Base-by-base conservation (phyloP, 257 asterid genomes). In the Striga asiatica region DNA sequence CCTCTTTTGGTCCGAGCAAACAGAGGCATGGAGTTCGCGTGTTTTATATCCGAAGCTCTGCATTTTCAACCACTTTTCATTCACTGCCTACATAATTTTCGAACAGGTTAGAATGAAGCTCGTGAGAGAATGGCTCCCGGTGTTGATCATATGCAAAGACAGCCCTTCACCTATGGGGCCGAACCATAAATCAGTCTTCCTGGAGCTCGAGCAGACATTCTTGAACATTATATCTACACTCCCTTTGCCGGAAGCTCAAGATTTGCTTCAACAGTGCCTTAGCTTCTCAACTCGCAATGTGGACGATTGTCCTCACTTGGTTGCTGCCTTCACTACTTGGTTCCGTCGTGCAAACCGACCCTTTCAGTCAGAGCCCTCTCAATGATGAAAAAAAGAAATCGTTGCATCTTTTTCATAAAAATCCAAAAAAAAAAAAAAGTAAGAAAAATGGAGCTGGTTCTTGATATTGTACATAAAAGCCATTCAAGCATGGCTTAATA, bases 61-160 rank as follows among this genome's bases (percentile, higher is more conserved):
- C n/a, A n/a, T n/a, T n/a, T n/a, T n/a, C n/a, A n/a, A n/a, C n/a
- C n/a, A n/a, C n/a, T n/a, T n/a, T n/a, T n/a, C n/a, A n/a, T n/a
- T n/a, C n/a, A n/a, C n/a, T n/a, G 27, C 46, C 25, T 39, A 8
- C 56, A 34, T 28, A 8, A 17, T 12, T 29, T 13, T 51, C 54
- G 14, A 45, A 67, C 81, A 87, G 98, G 79, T 87, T 17, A 78
- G 97, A 57, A 77, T 70, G 94, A 82, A 78, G 81, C 86, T 91
- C 5, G 98, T 87, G 43, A 76, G 71, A 58, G 80, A 84, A 48
- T 91, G 98, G 97, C 94, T 91, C 19, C 98, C 98, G 0, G 95
- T 91, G 76, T 56, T 91, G 73, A 81, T 84, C 11, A 63, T 70
- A 6, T 87, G 97, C 82, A 84, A 72, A 68, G 98, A 84, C 53